Base-by-base conservation (phyloP, 2,329 filamentous ascomycete species). In the Aspergillus terreus region DNA sequence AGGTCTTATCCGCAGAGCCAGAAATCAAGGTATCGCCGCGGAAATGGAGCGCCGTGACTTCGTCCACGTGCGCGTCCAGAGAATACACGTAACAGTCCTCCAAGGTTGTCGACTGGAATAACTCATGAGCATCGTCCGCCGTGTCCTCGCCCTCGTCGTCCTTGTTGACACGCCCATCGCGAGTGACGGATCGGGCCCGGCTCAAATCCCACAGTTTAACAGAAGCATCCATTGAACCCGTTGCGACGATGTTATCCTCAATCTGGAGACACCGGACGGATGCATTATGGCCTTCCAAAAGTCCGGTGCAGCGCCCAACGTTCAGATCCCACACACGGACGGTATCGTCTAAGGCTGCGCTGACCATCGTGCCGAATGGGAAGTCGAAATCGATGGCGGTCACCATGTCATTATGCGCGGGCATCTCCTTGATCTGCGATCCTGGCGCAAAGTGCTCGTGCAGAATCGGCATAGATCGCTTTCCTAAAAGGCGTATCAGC, bases 291-390 rank as follows among this genome's bases (percentile, higher is more conserved):
- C 94, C 94, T 70, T 97, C 94, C 27, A 99, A 79, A 62, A 89
- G 78, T 23, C 94, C 94, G 65, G 96, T 92, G 71, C 92, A 97
- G 32, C 92, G 83, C 35, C 94, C 94, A 2, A 90, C 88, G 65
- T 94, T 96, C 58, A 99, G 77, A 71, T 99, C 94, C 94, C 94
- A 99, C 17, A 99, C 94, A 55, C 89, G 83, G 41, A 99, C 88
- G 1, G 90, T 92, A 69, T 99, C 94, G 68, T 99, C 94, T 63
- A 96, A 76, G 9, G 92, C 89, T 9, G 94, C 87, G 6, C 91
- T 92, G 5, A 97, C 90, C 82, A 97, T 84, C 17, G 90, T 95
- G 14, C 94, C 94, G 70, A 97, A 97, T 0, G 94, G 94, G n/a
- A 87, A 88, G 68, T 99, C 94, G 70, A 99, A 99, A 72, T 97